Base-by-base conservation (phyloP, 225 moss, liverwort and hornwort genomes). In the Thuidium tamariscinum region DNA sequence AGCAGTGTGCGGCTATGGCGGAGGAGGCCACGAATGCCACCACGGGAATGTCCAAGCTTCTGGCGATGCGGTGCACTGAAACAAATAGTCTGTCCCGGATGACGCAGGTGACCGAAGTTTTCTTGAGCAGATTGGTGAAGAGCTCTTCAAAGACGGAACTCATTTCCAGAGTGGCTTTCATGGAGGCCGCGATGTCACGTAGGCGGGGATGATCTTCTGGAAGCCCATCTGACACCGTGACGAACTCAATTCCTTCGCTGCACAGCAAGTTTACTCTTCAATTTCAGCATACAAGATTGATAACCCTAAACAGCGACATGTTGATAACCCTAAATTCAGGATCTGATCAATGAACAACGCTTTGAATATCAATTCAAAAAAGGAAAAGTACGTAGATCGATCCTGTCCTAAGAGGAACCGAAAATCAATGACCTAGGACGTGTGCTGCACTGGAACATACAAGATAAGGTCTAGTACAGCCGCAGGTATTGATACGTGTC, bases 211-310 rank as follows among this genome's bases (percentile, higher is more conserved):
- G 48, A 17, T 83, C 83, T 2, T 90, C 84, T 3, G 87, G 75
- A 13, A 90, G 77, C 22, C 90, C 90, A 62, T 90, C 90, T 13
- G 87, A 55, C 44, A 87, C 81, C 44, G 84, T 5, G 9, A 90
- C 76, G 81, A 90, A 90, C 62, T 84, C 76, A n/a, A 90, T 90
- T 6, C 44, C 69, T 44, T 87, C 55, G 30, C 87, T 87, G 76
- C 87, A 81, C 79, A 71, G 27, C 27, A 23, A 39, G 27, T 10
- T 34, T 1, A 48, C 16, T 3, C 60, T 57, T 27, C 8, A 14
- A 34, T n/a, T 51, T 21, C 34, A 51, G 74, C 8, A 13, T 13
- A 13, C 51, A 51, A 74, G 51, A 34, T 21, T 34, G 51, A 22
- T 51, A 7, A n/a, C n/a, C n/a, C n/a, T 51, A 21, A 3, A 74